Evolutionary conservation across 257 asterid species (phyloP), one percentile per base, ranked within the genome.

Genomic region (Plantago elongata): DNA sequence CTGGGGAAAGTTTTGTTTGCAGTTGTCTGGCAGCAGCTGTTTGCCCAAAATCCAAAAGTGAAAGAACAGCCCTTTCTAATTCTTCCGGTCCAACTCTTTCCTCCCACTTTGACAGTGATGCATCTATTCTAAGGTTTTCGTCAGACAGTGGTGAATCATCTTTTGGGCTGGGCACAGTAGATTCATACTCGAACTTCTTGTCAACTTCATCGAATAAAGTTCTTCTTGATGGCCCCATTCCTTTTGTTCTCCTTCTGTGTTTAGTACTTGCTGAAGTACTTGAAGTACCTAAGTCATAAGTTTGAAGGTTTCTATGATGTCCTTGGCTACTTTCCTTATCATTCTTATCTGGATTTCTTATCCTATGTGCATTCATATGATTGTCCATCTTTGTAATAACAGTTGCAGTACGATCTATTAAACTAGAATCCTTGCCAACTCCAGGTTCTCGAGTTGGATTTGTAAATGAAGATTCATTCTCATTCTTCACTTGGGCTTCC

Each of bases 1-100:
- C 95, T 56, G 95, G 95, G 61, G 99, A 82, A 55, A 93, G 78
- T 67, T 93, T 93, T 73, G 84, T 77, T 68, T 87, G 97, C 75
- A 93, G 86, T 77, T 93, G 99, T 70, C 86, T 75, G 69, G 99
- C 95, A 68, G 97, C 97, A 55, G 81, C 64, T 70, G 75, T 72
- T 78, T 89, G 99, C 65, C 99, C 99, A 72, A 89, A 89, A 74
- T 93, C 97, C 83, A 93, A 78, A 69, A 93, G 75, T 17, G 99
- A 87, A 69, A 93, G 95, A 75, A 93, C 88, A n/a, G 99, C 99
- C 67, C 81, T 79, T 72, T 93, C 94, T 40, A 89, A 78, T 74
- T 87, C 99, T 61, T 82, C 88, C 55, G 93, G 90, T 57, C 84
- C 95, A 73, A 91, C 93, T 75, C 95, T 79, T 80, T 93, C 99